Base-by-base conservation (phyloP, 2,329 filamentous ascomycete genomes). In the Aspergillus sp. region DNA sequence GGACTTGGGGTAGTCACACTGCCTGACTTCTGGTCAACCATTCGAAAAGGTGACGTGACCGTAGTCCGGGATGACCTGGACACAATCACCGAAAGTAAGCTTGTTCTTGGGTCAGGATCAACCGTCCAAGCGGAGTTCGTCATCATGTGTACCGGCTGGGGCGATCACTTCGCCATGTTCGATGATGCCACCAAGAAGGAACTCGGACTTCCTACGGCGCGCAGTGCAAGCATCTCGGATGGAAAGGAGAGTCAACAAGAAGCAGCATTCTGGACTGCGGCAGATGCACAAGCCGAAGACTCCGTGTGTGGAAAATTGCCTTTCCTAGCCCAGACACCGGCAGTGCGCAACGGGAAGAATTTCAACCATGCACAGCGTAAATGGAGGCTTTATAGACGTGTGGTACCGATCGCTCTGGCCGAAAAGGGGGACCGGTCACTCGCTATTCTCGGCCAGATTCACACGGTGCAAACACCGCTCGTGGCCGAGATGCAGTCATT, bases 1-100 rank as follows among this genome's bases (percentile, higher is more conserved):
- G 62, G 62, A 7, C 50, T 69, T 1, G 66, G 65, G 1, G 42
- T 54, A 7, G 60, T 57, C n/a, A 65, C 53, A 36, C 52, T 62
- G 1, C 62, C 63, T 1, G 50, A 63, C 28, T 68, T 64, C 48
- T 67, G 64, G 65, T 51, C 58, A 6, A 50, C 52, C 1, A 52
- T 69, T 40, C 65, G 19, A 19, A 2, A 67, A 44, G 36, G 29
- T 0, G 61, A 59, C 7, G 53, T 64, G 47, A 48, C 55, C 38
- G 64, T 57, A 3, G 49, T 66, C 2, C 30, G 30, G 6, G 7
- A 28, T 26, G 35, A 42, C 8, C 9, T 38, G 3, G 42, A 36
- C 6, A 19, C 5, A 6, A 12, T n/a, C 35, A 38, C 8, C 7
- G 35, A 38, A 19, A 12, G 3, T 19, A 7, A 38, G 3, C 41